Percentiles rank a stretch among this genome's conserved stretches.
These are phyloP conservation scores for Boletus rufocinnamomeus DNA, from an alignment of 768 basidiomycete species.

Conservation along the genomic window DNA sequence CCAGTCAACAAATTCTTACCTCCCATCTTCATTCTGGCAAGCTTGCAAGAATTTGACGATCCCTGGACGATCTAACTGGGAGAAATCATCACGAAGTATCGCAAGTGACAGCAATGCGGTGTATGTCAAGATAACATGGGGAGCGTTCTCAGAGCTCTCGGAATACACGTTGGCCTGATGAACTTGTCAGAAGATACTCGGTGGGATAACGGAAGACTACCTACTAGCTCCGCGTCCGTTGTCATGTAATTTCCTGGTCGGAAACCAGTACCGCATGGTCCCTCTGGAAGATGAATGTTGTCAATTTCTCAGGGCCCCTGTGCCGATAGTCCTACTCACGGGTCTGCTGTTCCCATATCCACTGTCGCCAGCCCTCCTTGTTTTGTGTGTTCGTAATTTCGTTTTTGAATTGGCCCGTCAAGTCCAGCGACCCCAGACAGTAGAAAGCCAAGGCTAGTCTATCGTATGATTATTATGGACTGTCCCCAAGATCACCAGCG, in stretches of 20 bases:
- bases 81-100: constrained; percentile 85
- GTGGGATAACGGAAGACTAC: constrained; percentile 4
- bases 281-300: constrained; percentile 39
- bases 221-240: constrained; percentile 24
- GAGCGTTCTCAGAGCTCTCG: constrained; percentile 56
- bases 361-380: constrained; percentile 66
- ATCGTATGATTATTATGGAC: constrained; percentile 13
- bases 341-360: constrained; percentile 90
- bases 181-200: constrained; percentile 9
- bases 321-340: constrained; percentile 38
- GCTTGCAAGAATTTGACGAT: constrained; percentile 64
- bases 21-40: constrained; percentile 82
- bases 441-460: constrained; percentile 91
- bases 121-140: constrained; percentile 93
- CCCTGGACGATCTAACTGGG: constrained; percentile 65
- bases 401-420: constrained; percentile 52
- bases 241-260: constrained; percentile 76
- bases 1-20: constrained; percentile 44
- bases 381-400: constrained; percentile 50
- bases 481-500: constrained; percentile 17
- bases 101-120: constrained; percentile 83
- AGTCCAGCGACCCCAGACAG: constrained; percentile 80
- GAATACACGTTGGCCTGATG: constrained; percentile 39
- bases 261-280: constrained; percentile 67
- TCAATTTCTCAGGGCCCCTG: constrained; percentile 1